Base-by-base conservation (phyloP, 345 rosid species). In the Lepidium africanum region DNA sequence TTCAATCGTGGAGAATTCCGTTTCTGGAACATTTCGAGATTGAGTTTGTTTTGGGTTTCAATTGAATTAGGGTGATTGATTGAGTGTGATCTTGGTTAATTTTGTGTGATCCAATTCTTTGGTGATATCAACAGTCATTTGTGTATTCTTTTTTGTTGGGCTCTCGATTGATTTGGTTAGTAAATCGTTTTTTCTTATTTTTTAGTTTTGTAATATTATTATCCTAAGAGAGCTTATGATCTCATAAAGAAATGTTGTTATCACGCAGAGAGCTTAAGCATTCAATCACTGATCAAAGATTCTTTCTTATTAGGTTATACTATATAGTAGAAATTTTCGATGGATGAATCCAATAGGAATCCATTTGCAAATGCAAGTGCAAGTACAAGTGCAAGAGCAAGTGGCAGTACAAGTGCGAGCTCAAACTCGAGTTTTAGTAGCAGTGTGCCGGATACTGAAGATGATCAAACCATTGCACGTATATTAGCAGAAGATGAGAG, bases 381-480 rank as follows among this genome's bases (percentile, higher is more conserved):
- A 46, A 70, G 68, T 70, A 39, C 39, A 30, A 75, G 53, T 53
- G 79, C 56, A 9, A 47, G 50, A 51, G 64, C 63, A 37, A 60
- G 78, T 3, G 78, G 73, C 0, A 83, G 81, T 82, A 86, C 86
- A 39, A 90, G 98, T 76, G 80, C 68, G 38, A 90, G 98, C 79
- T 92, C 97, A 3, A 77, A 81, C 59, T 92, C 97, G 5, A 92
- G 98, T 73, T 79, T 84, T 79, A 88, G 71, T 69, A 84, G 97
- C 84, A 85, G 87, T 64, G 58, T 80, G 15, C 90, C 77, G 0
- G 96, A 90, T 76, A 88, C 89, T 33, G 98, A 92, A 13, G 97
- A 90, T 76, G 96, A 92, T 65, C 93, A 78, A 10, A 82, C 88
- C 65, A 85, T 92, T 76, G 98, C 97, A 16, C 77, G 73, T 65